Evolutionary conservation across 2,329 filamentous ascomycete species (phyloP), one percentile per base, ranked within the genome.

Genomic region (Trichophyton schoenleinii): DNA sequence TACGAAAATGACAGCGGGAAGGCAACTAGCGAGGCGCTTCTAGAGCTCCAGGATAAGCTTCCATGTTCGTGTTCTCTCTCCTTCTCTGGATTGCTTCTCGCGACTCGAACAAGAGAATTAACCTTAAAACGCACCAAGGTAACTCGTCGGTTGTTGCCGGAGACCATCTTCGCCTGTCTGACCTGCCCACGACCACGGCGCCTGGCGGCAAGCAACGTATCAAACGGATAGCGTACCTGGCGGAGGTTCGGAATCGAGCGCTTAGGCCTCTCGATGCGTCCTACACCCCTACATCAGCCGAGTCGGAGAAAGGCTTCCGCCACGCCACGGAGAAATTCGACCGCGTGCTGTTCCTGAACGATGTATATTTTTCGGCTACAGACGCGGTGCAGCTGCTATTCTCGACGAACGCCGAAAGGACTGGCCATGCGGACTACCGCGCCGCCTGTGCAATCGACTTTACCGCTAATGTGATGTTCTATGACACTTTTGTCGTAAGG

Each of bases 1-100:
- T 63, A 63, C 42, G 62, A 63, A n/a, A 63, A 63, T 53, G 62
- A 63, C 38, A 63, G 62, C 48, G 62, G 62, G 2, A 8, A 11
- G 20, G 62, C 44, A 15, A 61, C 60, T 6, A 36, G 41, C 2
- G 41, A 61, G 36, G 62, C 62, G 11, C 60, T 63, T 20, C 31
- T 20, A 11, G 59, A 60, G 15, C 44, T 63, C n/a, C 59, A 60
- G 36, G 48, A 31, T 34, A 63, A 60, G 38, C 57, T 63, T 36
- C 60, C 60, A 57, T 63, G 62, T 63, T 53, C 44, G 62, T 31
- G 53, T 57, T 20, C 18, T 36, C 20, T 36, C 36, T 20, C 18
- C 18, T 11, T 36, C 36, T 2, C 38, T 36, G 28, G 28, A 31
- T 13, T 9, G 4, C n/a, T 8, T 28, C 25, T 18, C n/a, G n/a